phyloP scores from a whole-genome alignment of 1,284 basidiomycete species.

The Ganoderma multipileum region DNA sequence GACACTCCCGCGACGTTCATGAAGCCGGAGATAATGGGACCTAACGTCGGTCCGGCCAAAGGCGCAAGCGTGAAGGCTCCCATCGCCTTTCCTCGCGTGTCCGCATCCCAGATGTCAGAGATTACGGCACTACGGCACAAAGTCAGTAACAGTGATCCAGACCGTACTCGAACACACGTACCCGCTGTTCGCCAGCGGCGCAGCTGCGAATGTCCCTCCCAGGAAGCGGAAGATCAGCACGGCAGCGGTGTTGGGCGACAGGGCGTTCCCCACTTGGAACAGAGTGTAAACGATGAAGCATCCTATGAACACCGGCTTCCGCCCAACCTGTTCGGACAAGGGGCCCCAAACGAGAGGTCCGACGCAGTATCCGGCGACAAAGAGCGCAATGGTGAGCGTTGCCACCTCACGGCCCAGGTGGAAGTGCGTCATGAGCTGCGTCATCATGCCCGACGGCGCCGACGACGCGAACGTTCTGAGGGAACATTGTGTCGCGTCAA shows the following conservation, averaged over 20 bases:
- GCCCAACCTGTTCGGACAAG: slow-evolving; percentile 63
- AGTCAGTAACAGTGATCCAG: not conserved
- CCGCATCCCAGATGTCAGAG: slow-evolving; percentile 45
- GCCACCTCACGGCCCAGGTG: slow-evolving; percentile 59
- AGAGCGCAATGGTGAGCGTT: slow-evolving; percentile 47
- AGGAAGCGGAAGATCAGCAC: slow-evolving; percentile 42
- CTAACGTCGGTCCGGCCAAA: slow-evolving; percentile 76
- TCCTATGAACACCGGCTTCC: slow-evolving; percentile 69
- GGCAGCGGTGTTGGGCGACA: slow-evolving; percentile 40
- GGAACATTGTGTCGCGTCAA: slow-evolving; percentile 9
- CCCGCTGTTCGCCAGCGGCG: slow-evolving; percentile 42
- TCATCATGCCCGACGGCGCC: slow-evolving; percentile 56
- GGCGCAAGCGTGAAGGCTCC: slow-evolving; percentile 59
- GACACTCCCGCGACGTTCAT: slow-evolving; percentile 53
- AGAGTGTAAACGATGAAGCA: slow-evolving; percentile 38
- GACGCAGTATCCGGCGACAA: slow-evolving; percentile 53
- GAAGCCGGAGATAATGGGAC: slow-evolving; percentile 71
- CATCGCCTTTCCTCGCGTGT: slow-evolving; percentile 44
- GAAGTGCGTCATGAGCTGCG: slow-evolving; percentile 57
- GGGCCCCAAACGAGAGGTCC: slow-evolving; percentile 74
- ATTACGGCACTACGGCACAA: slow-evolving; percentile 38
- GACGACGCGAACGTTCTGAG: slow-evolving; percentile 68
- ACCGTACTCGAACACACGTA: slow-evolving; percentile 15
- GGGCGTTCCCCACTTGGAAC: slow-evolving; percentile 42
- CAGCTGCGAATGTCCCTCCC: slow-evolving; percentile 40